Percentiles rank a stretch among this genome's conserved stretches.
These are phyloP conservation scores for Chamaecyparis obtusa DNA, from an alignment of 75 land plant genomes.

Conservation along the genomic window DNA sequence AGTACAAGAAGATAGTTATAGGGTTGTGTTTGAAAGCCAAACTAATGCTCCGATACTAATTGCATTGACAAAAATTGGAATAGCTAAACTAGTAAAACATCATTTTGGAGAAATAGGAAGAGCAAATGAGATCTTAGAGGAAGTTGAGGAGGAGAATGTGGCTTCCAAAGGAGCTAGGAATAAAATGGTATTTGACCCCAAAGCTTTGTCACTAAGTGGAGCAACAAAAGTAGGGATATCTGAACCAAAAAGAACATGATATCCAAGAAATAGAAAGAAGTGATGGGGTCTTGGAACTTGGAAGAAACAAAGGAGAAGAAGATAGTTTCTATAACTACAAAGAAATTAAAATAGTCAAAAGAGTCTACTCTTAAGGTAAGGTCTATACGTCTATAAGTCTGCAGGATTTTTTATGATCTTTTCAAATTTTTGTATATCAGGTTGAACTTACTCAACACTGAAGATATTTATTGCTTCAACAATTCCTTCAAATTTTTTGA, in stretches of 20 bases:
- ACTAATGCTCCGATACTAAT: background rate
- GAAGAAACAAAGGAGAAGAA: background rate
- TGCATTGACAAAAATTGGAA: background rate
- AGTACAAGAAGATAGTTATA: background rate
- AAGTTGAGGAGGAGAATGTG: background rate
- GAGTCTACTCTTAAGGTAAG: background rate
- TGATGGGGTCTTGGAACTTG: background rate
- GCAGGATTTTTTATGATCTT: too few relatives aligned
- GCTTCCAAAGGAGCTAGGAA: background rate
- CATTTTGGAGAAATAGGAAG: background rate
- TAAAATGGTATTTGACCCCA: background rate
- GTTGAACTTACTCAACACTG: too few relatives aligned
- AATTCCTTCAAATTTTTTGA: too few relatives aligned
- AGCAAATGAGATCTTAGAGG: background rate
- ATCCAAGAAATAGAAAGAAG: background rate
- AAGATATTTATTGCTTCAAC: too few relatives aligned
- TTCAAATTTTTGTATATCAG: too few relatives aligned
- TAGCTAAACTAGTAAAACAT: background rate
- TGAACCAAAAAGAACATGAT: background rate
- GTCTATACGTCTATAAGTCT: background rate
- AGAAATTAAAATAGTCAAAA: background rate
- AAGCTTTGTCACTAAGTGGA: background rate
- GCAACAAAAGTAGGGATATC: background rate
- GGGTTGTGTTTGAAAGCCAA: background rate
- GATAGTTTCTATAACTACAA: background rate